Percentiles rank a stretch among this genome's conserved stretches.
These are phyloP conservation scores for Pseudocercospora ulei DNA, from an alignment of 2,329 filamentous ascomycete species.

Conservation along the genomic window DNA sequence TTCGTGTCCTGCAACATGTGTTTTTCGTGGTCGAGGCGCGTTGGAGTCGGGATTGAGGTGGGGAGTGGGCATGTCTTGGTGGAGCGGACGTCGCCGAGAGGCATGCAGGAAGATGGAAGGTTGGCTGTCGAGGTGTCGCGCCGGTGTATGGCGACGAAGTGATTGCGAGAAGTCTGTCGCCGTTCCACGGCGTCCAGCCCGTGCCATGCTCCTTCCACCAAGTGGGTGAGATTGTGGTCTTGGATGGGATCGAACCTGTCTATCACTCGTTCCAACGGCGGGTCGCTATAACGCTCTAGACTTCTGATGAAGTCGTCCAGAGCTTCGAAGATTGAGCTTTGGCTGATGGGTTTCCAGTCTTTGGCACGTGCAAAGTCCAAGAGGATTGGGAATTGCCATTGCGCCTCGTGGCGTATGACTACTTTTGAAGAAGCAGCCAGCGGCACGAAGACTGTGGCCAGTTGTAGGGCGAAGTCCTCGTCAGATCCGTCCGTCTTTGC, in stretches of 20 bases:
- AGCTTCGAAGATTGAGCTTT: constrained; percentile 37
- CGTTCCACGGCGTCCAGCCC: constrained; percentile 38
- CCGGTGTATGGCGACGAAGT: constrained; percentile 36
- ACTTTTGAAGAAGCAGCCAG: constrained; percentile 44
- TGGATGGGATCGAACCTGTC: constrained; percentile 38
- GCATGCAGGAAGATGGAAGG: constrained; percentile 29
- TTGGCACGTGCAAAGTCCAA: constrained; percentile 36
- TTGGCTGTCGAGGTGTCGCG: constrained; percentile 20
- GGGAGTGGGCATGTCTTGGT: constrained; percentile 2
- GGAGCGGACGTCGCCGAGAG: constrained; percentile 27
- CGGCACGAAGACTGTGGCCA: constrained; percentile 39
- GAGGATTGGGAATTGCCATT: constrained; percentile 41
- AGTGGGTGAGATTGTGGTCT: constrained; percentile 39
- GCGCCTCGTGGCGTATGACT: constrained; percentile 46
- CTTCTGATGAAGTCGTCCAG: constrained; percentile 40
- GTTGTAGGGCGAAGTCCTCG: constrained; percentile 35
- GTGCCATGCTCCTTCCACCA: constrained; percentile 42
- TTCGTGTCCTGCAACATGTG: constrained; percentile 18
- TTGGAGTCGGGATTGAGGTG: not conserved
- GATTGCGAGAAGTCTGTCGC: constrained; percentile 33
- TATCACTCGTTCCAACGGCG: constrained; percentile 35
- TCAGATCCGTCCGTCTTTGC: constrained; percentile 34
- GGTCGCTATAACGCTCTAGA: constrained; percentile 38
- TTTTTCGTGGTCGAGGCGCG: constrained; percentile 8
- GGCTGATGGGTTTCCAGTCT: constrained; percentile 34